Percentiles rank a stretch among this genome's conserved stretches.
phyloP scores from a whole-genome alignment of 805 yeast species.

The Scheffersomyces ergatensis region DNA sequence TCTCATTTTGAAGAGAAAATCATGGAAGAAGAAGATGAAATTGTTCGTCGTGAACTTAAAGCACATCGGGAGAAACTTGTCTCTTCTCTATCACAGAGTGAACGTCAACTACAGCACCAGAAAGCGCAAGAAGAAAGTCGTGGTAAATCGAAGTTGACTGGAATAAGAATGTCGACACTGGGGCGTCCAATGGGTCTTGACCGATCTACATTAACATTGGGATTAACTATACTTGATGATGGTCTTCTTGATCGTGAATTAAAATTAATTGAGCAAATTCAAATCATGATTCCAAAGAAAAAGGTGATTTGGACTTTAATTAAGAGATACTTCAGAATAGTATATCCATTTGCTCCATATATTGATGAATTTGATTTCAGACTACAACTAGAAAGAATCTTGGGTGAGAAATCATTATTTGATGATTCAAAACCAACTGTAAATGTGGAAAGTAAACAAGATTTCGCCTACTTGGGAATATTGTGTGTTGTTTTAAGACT shows the following conservation, averaged over 20 bases:
- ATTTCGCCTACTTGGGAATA: constrained; percentile 38
- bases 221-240: constrained; percentile 9
- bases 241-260: constrained; percentile 21
- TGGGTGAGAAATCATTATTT: constrained; percentile 32
- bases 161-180: not conserved
- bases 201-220: constrained; percentile 12
- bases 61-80: not conserved
- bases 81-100: not conserved
- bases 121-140: not conserved
- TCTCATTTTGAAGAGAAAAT: constrained; percentile 24
- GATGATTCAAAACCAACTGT: constrained; percentile 22
- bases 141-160: not conserved
- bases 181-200: not conserved
- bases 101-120: not conserved
- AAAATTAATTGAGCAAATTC: constrained; percentile 29
- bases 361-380: constrained; percentile 55
- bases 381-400: constrained; percentile 34
- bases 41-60: constrained; percentile 15
- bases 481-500: constrained; percentile 41
- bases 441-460: constrained; percentile 33
- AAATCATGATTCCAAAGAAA: constrained; percentile 46
- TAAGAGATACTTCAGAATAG: constrained; percentile 53
- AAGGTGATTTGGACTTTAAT: constrained; percentile 51
- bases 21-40: constrained; percentile 32
- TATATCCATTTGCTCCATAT: constrained; percentile 62